These are phyloP conservation scores for Thozetella sp. DNA, from an alignment of 495 filamentous ascomycete species.

Conservation along the genomic window DNA sequence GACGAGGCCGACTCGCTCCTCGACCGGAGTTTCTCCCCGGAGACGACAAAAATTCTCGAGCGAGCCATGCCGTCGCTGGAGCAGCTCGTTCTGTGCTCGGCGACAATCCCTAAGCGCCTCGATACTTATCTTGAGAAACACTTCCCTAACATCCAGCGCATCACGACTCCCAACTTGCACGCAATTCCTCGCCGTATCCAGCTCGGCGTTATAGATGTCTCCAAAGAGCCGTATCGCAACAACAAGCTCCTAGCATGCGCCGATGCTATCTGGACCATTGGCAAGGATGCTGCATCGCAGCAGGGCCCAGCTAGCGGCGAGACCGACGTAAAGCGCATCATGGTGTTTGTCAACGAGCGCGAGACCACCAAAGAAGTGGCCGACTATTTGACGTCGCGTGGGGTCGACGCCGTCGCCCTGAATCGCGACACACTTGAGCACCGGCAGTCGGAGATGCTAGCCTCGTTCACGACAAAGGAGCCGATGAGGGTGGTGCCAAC, in stretches of 20 bases:
- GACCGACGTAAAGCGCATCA: constrained; percentile 76
- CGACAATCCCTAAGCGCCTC: constrained; percentile 88
- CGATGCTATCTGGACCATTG: constrained; percentile 91
- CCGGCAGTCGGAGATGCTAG: constrained; percentile 73
- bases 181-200: constrained; percentile 94
- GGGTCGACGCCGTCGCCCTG: constrained; percentile 82
- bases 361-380: constrained; percentile 83
- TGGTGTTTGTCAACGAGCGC: constrained; percentile 98
- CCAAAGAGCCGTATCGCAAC: constrained; percentile 85
- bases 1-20: constrained; percentile 96
- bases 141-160: constrained; percentile 79
- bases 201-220: constrained; percentile 88
- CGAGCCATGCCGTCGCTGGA: constrained; percentile 74
- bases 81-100: constrained; percentile 93
- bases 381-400: constrained; percentile 77
- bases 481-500: constrained; percentile 32
- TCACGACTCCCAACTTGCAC: constrained; percentile 93
- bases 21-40: constrained; percentile 85
- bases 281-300: constrained; percentile 67
- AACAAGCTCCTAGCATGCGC: constrained; percentile 92
- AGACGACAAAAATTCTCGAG: constrained; percentile 80
- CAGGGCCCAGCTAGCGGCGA: constrained; percentile 41
- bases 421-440: constrained; percentile 77
- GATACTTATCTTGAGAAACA: constrained; percentile 78
- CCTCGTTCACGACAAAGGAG: constrained; percentile 68